phyloP scores from a whole-genome alignment of 148 eudicot genomes.

The Vaccinium myrtillus region DNA sequence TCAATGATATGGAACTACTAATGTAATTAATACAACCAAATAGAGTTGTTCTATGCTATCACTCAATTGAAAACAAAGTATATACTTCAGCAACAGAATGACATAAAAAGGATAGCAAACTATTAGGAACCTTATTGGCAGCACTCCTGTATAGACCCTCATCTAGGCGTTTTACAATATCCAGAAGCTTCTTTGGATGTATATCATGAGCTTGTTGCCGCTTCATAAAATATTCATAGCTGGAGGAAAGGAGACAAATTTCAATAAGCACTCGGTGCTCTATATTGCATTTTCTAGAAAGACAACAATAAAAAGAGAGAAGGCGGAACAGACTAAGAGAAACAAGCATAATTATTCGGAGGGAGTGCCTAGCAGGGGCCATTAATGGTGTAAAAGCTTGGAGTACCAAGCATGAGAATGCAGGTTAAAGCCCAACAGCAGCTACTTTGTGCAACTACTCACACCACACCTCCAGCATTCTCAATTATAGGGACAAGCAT shows the following conservation, averaged over 20 bases:
- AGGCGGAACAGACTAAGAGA: background rate
- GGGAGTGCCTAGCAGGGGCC: background rate
- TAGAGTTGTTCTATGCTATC: background rate
- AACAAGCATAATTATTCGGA: background rate
- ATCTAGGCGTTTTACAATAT: conserved; percentile 75
- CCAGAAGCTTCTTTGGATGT: conserved; percentile 42
- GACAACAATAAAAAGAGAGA: background rate
- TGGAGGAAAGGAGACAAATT: conserved; percentile 22
- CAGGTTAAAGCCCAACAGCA: background rate
- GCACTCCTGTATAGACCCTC: conserved; percentile 66
- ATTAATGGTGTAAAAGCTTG: background rate
- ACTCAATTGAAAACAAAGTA: background rate
- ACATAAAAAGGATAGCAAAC: background rate
- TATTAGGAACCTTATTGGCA: conserved; percentile 50
- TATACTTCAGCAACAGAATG: background rate
- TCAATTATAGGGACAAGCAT: background rate
- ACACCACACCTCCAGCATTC: background rate
- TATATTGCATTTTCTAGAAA: background rate
- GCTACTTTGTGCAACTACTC: background rate
- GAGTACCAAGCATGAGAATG: background rate
- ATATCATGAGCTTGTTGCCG: conserved; percentile 43
- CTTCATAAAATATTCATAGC: conserved; percentile 52
- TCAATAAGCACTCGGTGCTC: conserved; percentile 8
- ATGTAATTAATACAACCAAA: background rate
- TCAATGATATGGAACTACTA: background rate